A percentile compares a stretch with the other conserved stretches of the same genome.
Conservation (phyloP, 1,139 yeast species). For the Nakaseomyces glabratus region DNA sequence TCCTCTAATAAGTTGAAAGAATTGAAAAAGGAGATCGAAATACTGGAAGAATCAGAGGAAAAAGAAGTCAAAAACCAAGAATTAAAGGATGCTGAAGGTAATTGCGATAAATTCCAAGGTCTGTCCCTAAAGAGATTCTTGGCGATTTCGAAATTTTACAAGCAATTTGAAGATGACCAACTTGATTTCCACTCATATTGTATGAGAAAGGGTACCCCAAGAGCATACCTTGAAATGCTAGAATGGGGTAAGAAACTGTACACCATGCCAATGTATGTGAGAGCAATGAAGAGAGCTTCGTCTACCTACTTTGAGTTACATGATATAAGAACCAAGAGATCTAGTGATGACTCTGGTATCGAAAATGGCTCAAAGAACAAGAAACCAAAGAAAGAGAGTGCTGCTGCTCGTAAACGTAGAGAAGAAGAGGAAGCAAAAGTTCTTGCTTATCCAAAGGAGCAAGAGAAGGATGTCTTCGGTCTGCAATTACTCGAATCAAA, state of each 20-base stretch:
- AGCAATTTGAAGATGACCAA: constrained; percentile 72
- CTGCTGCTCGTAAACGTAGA: constrained; percentile 32
- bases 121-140: constrained; percentile 71
- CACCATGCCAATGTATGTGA: constrained; percentile 57
- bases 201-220: constrained; percentile 82
- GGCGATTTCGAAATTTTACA: constrained; percentile 58
- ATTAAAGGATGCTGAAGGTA: constrained; percentile 10
- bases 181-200: constrained; percentile 92
- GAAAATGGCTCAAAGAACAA: constrained; percentile 24
- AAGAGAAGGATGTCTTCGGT: constrained; percentile 41
- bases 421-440: constrained; percentile 33
- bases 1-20: constrained; percentile 29
- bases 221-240: constrained; percentile 68
- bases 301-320: constrained; percentile 45
- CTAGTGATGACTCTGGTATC: constrained; percentile 12
- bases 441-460: constrained; percentile 29
- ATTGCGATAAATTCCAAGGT: constrained; percentile 44
- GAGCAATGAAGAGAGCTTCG: constrained; percentile 62
- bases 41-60: constrained; percentile 8
- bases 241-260: constrained; percentile 74
- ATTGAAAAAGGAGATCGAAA: constrained; percentile 26
- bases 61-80: constrained; percentile 20
- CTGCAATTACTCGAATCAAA: constrained; percentile 30
- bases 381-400: constrained; percentile 36
- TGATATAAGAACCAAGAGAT: constrained; percentile 23